Evolutionary conservation across 352 stramenopile species (phyloP).

Genomic region (Blastocystis sp.): DNA sequence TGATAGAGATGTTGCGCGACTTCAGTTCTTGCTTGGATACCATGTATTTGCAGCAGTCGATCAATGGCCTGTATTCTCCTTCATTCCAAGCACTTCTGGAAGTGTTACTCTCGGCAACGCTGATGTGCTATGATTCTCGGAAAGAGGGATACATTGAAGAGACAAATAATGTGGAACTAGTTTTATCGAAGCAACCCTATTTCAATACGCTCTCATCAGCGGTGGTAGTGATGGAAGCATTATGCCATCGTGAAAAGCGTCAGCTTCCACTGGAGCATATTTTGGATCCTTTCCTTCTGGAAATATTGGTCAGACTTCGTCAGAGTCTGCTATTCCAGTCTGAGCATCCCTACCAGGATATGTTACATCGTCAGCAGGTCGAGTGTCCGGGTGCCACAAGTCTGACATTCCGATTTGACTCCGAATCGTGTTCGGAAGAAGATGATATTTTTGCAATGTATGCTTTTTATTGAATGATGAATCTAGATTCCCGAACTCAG

Average conservation of each 20-base stretch:
- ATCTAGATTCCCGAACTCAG: constrained; percentile 9
- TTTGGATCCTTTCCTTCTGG: constrained; percentile 33
- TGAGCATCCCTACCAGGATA: constrained; percentile 47
- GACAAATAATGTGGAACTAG: background rate
- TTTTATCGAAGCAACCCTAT: background rate
- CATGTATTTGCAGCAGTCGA: constrained; percentile 29
- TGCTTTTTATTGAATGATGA: background rate
- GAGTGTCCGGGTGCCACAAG: background rate
- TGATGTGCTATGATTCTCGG: constrained; percentile 52
- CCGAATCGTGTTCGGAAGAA: constrained; percentile 40
- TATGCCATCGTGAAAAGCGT: background rate
- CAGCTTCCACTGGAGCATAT: constrained; percentile 17
- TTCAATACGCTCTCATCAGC: background rate
- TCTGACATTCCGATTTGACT: constrained; percentile 50
- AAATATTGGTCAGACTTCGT: constrained; percentile 19
- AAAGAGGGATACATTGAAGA: background rate
- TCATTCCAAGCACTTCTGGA: constrained; percentile 54
- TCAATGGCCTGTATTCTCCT: constrained; percentile 14
- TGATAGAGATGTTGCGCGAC: background rate
- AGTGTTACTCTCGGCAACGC: constrained; percentile 4
- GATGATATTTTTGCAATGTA: constrained; percentile 60
- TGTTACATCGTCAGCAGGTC: background rate
- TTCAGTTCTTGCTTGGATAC: constrained; percentile 8
- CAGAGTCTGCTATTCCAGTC: constrained; percentile 1
- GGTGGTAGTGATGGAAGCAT: constrained; percentile 29